Evolutionary conservation across 2,329 filamentous ascomycete species (phyloP).

Genomic region (Fonsecaea erecta): DNA sequence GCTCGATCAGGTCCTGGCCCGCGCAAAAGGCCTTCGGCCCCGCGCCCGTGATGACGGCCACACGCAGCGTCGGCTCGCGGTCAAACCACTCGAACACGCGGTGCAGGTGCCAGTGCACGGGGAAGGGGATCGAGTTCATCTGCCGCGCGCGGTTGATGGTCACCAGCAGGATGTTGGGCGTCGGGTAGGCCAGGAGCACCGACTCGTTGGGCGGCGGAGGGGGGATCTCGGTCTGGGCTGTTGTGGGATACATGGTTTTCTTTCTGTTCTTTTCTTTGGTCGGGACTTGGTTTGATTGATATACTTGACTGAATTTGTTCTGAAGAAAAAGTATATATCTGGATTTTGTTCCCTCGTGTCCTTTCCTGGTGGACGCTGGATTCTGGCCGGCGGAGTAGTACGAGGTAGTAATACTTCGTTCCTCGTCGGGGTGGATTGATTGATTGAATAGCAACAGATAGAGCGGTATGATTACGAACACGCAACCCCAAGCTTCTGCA

Average conservation of each 20-base stretch:
- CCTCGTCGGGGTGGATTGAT: too few species aligned
- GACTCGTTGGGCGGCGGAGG: conserved; percentile 26
- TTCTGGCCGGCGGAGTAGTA: too few species aligned
- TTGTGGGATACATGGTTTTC: conserved; percentile 13
- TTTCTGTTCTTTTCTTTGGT: neutral
- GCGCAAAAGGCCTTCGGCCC: conserved; percentile 53
- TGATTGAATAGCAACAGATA: too few species aligned
- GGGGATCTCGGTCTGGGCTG: conserved; percentile 17
- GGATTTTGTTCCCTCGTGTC: too few species aligned
- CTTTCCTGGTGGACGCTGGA: too few species aligned
- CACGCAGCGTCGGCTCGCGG: conserved; percentile 48
- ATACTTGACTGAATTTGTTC: neutral
- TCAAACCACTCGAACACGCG: conserved; percentile 54
- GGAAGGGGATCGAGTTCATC: conserved; percentile 52
- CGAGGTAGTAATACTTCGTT: too few species aligned
- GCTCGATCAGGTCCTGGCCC: conserved; percentile 53
- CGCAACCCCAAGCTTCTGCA: too few species aligned
- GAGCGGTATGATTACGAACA: too few species aligned
- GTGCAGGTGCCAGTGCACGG: conserved; percentile 50
- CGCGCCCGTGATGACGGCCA: conserved; percentile 51
- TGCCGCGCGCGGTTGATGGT: conserved; percentile 51
- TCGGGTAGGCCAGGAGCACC: conserved; percentile 47
- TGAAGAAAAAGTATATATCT: too few species aligned
- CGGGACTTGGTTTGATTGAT: neutral
- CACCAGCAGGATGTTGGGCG: conserved; percentile 53